Percentiles rank a stretch among this genome's conserved stretches.
phyloP scores from a whole-genome alignment of 2,329 filamentous ascomycete genomes.

The Blumeria hordei region DNA sequence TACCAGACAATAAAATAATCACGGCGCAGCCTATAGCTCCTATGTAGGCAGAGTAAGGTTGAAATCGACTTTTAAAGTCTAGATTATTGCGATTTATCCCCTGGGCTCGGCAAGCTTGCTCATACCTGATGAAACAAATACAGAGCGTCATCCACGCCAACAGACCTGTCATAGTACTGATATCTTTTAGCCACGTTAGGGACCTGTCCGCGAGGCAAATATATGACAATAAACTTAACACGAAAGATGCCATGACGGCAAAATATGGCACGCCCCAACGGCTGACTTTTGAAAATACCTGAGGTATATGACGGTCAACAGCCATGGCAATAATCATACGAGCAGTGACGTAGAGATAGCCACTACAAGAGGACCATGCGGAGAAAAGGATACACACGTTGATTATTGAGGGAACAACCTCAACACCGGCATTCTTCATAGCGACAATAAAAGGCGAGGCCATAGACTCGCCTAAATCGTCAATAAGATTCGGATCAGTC shows the following conservation, averaged over 20 bases:
- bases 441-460: slow-evolving; percentile 43
- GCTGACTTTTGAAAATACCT: slow-evolving; percentile 34
- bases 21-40: background rate
- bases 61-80: slow-evolving; percentile 44
- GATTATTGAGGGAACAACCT: slow-evolving; percentile 42
- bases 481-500: slow-evolving; percentile 31
- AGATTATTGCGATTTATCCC: slow-evolving; percentile 40
- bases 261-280: slow-evolving; percentile 43
- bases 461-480: slow-evolving; percentile 37
- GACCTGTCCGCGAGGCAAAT: slow-evolving; percentile 25
- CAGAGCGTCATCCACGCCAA: slow-evolving; percentile 50
- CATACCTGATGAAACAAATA: slow-evolving; percentile 47
- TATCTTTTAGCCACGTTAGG: slow-evolving; percentile 21
- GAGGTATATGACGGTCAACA: slow-evolving; percentile 41
- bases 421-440: slow-evolving; percentile 40
- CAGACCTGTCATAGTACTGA: slow-evolving; percentile 50
- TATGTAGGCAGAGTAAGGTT: slow-evolving; percentile 40
- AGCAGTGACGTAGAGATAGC: slow-evolving; percentile 13
- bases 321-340: slow-evolving; percentile 20
- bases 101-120: slow-evolving; percentile 43
- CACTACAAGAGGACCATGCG: slow-evolving; percentile 19
- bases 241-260: slow-evolving; percentile 39
- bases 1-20: background rate
- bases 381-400: slow-evolving; percentile 49
- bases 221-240: slow-evolving; percentile 48